phyloP scores from a whole-genome alignment of 2,329 filamentous ascomycete genomes.

The Lachnellula arida region DNA sequence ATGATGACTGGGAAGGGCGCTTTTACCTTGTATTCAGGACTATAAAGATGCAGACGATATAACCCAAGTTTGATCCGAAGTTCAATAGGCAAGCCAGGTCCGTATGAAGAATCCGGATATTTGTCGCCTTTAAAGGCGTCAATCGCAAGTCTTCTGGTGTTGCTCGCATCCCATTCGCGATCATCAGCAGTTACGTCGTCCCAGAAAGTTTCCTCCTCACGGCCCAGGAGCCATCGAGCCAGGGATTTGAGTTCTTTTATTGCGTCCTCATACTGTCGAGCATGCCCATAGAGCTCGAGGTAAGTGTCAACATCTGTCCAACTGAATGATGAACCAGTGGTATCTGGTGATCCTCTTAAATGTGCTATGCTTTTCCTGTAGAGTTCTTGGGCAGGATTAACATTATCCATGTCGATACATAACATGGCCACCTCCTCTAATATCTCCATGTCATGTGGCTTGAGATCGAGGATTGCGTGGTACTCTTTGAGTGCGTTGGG shows the following conservation, averaged over 20 bases:
- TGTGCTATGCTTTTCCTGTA: constrained; percentile 32
- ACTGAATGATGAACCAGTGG: constrained; percentile 15
- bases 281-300: constrained; percentile 69
- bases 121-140: constrained; percentile 53
- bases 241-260: constrained; percentile 66
- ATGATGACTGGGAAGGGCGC: constrained; percentile 25
- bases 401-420: constrained; percentile 32
- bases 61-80: constrained; percentile 79
- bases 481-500: constrained; percentile 54
- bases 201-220: constrained; percentile 72
- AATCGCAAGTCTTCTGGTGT: constrained; percentile 61
- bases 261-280: constrained; percentile 59
- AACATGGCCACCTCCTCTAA: constrained; percentile 33
- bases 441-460: constrained; percentile 42
- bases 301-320: constrained; percentile 89
- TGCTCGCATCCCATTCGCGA: constrained; percentile 79
- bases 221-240: constrained; percentile 77
- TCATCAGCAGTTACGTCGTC: constrained; percentile 68
- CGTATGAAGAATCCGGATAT: constrained; percentile 59
- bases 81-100: constrained; percentile 70
- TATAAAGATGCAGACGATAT: constrained; percentile 66
- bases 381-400: constrained; percentile 30
- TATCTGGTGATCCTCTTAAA: constrained; percentile 15
- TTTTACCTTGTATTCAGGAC: constrained; percentile 62
- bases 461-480: constrained; percentile 45